Evolutionary conservation across 2,329 filamentous ascomycete genomes (phyloP), one percentile per base, ranked within the genome.

Genomic region (Helotiales sp.): DNA sequence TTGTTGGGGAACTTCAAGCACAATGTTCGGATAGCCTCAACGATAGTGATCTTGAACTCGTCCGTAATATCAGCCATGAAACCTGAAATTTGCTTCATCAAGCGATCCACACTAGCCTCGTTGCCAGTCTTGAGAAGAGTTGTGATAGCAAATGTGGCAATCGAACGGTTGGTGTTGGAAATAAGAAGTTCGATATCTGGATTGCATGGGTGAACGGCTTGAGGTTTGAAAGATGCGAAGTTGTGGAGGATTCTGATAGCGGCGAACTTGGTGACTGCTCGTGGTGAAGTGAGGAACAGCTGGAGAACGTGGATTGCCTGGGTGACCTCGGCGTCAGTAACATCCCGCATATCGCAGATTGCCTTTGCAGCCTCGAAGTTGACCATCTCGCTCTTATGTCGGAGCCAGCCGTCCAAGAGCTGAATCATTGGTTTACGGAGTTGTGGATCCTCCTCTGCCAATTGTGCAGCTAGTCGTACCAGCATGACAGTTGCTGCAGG

Each of bases 31-130:
- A 99, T 97, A 49, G 96, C 96, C 80, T 99, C 96, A 50, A 99
- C 95, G 76, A 99, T 97, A n/a, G 96, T 99, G 73, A 99, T 97
- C 85, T 98, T 99, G 86, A 99, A 99, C 80, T 99, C 96, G 77
- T 99, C 96, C 6, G 95, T 97, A 73, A 98, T 98, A 80, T 98
- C 96, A 4, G 94, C 93, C 96, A 99, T 98, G 83, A 99, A 97
- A 45, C 92, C 91, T 26, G 93, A 93, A 70, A 99, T 98, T 80
- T 98, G 94, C 86, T 97, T 97, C 93, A 99, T 97, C 73, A 99
- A 82, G 63, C 96, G 90, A 79, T 99, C 96, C 52, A 99, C 96
- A 73, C 93, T 97, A 45, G 93, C 93, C 82, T 99, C 96, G 77
- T 98, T 99, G 69, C 96, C 96, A 11, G 96, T 99, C 87, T 98